Evolutionary conservation across 2,329 filamentous ascomycete genomes (phyloP).

Genomic region (Elsinoe ampelina): DNA sequence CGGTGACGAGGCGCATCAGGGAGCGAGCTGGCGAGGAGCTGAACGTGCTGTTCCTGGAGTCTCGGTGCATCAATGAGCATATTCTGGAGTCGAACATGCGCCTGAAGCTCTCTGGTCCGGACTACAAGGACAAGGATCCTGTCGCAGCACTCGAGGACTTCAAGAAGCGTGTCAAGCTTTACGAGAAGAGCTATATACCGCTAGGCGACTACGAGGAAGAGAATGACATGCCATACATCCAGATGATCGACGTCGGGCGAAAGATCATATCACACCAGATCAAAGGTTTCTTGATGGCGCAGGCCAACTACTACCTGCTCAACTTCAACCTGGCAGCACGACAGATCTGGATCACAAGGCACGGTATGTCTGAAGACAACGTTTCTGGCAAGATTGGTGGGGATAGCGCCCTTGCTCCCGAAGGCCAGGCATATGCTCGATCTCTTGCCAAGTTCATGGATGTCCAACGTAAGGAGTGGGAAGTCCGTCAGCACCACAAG

Average conservation of each 20-base stretch:
- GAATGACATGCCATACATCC: constrained; percentile 86
- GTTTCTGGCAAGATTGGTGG: constrained; percentile 81
- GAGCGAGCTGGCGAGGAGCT: constrained; percentile 72
- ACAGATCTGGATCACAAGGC: constrained; percentile 96
- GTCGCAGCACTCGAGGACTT: constrained; percentile 78
- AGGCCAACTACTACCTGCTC: constrained; percentile 87
- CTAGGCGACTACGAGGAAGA: constrained; percentile 86
- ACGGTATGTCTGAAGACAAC: constrained; percentile 87
- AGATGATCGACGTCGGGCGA: constrained; percentile 94
- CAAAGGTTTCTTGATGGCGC: constrained; percentile 81
- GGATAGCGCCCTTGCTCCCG: constrained; percentile 72
- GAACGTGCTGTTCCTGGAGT: constrained; percentile 91
- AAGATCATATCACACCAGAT: constrained; percentile 89
- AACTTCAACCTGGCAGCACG: constrained; percentile 94
- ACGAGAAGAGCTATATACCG: constrained; percentile 88
- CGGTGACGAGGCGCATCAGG: constrained; percentile 55
- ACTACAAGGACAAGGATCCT: constrained; percentile 92
- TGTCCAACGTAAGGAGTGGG: constrained; percentile 69
- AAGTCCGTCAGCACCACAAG: constrained; percentile 71
- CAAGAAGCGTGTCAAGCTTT: constrained; percentile 81
- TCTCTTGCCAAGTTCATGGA: constrained; percentile 79
- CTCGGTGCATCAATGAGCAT: constrained; percentile 74
- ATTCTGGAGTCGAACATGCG: constrained; percentile 95
- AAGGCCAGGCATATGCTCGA: constrained; percentile 68
- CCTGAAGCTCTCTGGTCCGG: constrained; percentile 86